A percentile compares a stretch with the other conserved stretches of the same genome.
These are phyloP conservation scores for Exutisphaerella laricina DNA, from an alignment of 2,329 filamentous ascomycete genomes.

Conservation along the genomic window DNA sequence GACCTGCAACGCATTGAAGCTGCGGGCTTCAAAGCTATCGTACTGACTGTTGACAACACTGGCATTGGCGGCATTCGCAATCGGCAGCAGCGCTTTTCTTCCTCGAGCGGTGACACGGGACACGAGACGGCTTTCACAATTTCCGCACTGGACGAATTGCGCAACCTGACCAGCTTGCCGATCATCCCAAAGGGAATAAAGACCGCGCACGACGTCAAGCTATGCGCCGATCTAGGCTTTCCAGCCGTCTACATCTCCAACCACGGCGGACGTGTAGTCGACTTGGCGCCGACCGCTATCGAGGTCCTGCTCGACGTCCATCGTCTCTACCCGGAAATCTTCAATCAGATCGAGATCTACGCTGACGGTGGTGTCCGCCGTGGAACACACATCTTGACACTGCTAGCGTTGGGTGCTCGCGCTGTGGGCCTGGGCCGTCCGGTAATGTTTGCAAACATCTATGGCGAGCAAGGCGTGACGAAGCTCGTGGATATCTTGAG, in stretches of 20 bases:
- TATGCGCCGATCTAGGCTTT: slow-evolving; percentile 34
- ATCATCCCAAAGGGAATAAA: slow-evolving; percentile 28
- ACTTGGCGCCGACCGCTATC: slow-evolving; percentile 58
- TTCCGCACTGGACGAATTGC: slow-evolving; percentile 8
- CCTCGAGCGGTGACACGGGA: slow-evolving; percentile 3
- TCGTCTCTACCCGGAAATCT: slow-evolving; percentile 41
- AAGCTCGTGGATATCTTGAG: slow-evolving; percentile 15
- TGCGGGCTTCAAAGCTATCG: slow-evolving; percentile 37
- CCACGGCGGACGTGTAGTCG: slow-evolving; percentile 39
- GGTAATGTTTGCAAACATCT: slow-evolving; percentile 49
- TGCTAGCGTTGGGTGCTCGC: slow-evolving; percentile 36
- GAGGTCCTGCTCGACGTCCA: slow-evolving; percentile 74
- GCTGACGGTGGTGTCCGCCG: slow-evolving; percentile 38
- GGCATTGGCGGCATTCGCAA: slow-evolving; percentile 35
- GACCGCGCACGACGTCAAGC: slow-evolving; percentile 37
- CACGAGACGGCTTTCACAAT: slow-evolving; percentile 16
- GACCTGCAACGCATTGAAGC: slow-evolving; percentile 33
- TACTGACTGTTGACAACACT: slow-evolving; percentile 39
- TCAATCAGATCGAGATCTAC: slow-evolving; percentile 37
- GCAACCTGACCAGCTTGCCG: slow-evolving; percentile 13
- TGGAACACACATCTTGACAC: slow-evolving; percentile 34
- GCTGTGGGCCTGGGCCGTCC: slow-evolving; percentile 45
- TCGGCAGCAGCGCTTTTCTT: slow-evolving; percentile 13
- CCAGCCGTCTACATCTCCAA: slow-evolving; percentile 40
- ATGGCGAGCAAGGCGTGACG: slow-evolving; percentile 58